A percentile compares a stretch with the other conserved stretches of the same genome.
Conservation (phyloP, 2,329 filamentous ascomycete genomes). For the Arthroderma sp. region DNA sequence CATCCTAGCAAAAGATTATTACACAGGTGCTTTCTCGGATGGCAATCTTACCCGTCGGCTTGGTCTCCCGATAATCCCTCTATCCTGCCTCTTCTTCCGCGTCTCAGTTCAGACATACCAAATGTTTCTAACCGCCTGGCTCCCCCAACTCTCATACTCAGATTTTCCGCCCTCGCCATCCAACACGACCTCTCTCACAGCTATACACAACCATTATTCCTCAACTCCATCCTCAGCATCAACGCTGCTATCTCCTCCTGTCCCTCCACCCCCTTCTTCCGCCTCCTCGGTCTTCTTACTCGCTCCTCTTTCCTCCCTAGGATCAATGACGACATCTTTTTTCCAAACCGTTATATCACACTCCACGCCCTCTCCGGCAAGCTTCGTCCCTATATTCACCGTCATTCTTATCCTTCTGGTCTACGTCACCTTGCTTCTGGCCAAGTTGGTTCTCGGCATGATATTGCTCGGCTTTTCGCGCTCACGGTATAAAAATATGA, state of each 20-base stretch:
- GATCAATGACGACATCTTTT: conserved; percentile 18
- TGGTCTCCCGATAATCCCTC: conserved; percentile 77
- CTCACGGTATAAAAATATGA: conserved; percentile 69
- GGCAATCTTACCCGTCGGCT: conserved; percentile 82
- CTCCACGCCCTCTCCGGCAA: conserved; percentile 28
- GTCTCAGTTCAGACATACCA: conserved; percentile 92
- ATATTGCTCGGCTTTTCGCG: conserved; percentile 65
- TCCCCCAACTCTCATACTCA: conserved; percentile 42
- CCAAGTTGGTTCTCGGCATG: conserved; percentile 84
- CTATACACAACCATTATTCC: conserved; percentile 36
- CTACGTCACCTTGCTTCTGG: conserved; percentile 71
- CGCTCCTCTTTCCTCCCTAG: background rate
- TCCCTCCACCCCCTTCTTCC: conserved; percentile 1
- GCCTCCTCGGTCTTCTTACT: conserved; percentile 1
- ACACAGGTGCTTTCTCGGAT: conserved; percentile 85
- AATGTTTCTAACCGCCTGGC: conserved; percentile 86
- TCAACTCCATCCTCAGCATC: conserved; percentile 15
- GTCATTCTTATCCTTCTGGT: conserved; percentile 69
- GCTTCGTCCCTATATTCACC: conserved; percentile 42
- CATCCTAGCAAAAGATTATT: conserved; percentile 93
- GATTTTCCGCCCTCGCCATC: conserved; percentile 37
- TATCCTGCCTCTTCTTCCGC: conserved; percentile 88
- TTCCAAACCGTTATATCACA: conserved; percentile 30
- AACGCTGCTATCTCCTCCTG: conserved; percentile 13
- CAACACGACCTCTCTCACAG: conserved; percentile 26